These are phyloP conservation scores for Xylariales sp. DNA, from an alignment of 2,329 filamentous ascomycete species.

Conservation along the genomic window DNA sequence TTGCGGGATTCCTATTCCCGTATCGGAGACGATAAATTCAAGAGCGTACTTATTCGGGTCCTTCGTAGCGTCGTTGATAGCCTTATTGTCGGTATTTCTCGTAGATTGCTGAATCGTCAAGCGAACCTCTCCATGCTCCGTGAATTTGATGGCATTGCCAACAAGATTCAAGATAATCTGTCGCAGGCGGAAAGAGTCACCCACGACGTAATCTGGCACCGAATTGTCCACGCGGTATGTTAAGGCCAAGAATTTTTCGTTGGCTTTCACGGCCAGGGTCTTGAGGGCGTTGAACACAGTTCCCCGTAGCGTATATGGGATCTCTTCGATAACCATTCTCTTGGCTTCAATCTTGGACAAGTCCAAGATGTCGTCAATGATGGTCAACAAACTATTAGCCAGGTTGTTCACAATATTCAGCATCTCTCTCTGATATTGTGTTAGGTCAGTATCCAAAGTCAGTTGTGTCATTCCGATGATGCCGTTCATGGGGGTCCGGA, in stretches of 20 bases:
- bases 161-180: constrained; percentile 97
- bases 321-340: constrained; percentile 97
- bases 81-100: constrained; percentile 56
- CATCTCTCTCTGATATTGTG: constrained; percentile 96
- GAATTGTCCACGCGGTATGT: constrained; percentile 91
- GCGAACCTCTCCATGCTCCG: constrained; percentile 92
- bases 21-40: constrained; percentile 93
- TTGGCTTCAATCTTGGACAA: constrained; percentile 85
- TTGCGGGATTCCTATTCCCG: constrained; percentile 90
- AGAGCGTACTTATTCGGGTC: constrained; percentile 79
- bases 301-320: constrained; percentile 88
- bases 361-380: constrained; percentile 82
- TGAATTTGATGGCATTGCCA: constrained; percentile 98
- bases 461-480: constrained; percentile 98
- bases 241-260: constrained; percentile 89
- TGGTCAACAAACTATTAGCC: constrained; percentile 91
- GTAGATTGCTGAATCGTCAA: constrained; percentile 74
- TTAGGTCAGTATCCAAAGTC: constrained; percentile 90
- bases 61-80: no score
- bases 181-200: constrained; percentile 90
- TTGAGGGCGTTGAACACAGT: constrained; percentile 98
- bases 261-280: constrained; percentile 93
- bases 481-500: constrained; percentile 94
- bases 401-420: constrained; percentile 96
- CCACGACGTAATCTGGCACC: constrained; percentile 91